Evolutionary conservation across 495 filamentous ascomycete species (phyloP).

Genomic region (Umbilicaria muhlenbergii): DNA sequence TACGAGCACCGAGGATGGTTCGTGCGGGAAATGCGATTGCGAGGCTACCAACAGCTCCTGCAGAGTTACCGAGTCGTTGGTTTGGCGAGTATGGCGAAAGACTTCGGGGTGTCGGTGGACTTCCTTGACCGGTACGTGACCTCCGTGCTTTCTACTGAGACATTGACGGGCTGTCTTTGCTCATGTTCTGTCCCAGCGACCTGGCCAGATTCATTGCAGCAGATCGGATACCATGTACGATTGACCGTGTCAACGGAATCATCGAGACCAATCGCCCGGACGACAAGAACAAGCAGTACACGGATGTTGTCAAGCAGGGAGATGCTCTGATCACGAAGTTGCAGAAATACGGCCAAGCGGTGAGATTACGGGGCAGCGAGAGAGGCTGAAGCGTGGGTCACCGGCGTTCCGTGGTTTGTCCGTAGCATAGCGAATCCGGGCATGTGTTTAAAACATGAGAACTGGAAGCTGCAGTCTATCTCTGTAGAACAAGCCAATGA

Average conservation of each 20-base stretch:
- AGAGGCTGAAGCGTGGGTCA: slow-evolving; percentile 32
- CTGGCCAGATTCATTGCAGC: slow-evolving; percentile 93
- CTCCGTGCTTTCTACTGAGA: background rate
- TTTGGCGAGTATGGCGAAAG: slow-evolving; percentile 83
- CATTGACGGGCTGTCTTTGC: background rate
- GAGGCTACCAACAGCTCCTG: slow-evolving; percentile 91
- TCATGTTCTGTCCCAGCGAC: slow-evolving; percentile 40
- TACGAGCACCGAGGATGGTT: slow-evolving; percentile 92
- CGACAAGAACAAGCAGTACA: slow-evolving; percentile 98
- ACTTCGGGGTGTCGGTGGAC: slow-evolving; percentile 92
- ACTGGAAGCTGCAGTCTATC: too few species aligned
- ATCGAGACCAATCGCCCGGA: slow-evolving; percentile 97
- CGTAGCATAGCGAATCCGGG: too few species aligned
- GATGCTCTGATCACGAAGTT: slow-evolving; percentile 96
- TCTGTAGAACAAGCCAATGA: too few species aligned
- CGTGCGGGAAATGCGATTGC: slow-evolving; percentile 91
- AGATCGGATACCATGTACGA: slow-evolving; percentile 86
- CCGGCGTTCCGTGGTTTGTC: too few species aligned
- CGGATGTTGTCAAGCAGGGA: slow-evolving; percentile 91
- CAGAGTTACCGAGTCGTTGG: slow-evolving; percentile 96
- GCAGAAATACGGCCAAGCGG: slow-evolving; percentile 96
- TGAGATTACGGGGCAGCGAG: slow-evolving; percentile 86
- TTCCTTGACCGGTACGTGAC: slow-evolving; percentile 70
- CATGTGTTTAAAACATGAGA: too few species aligned
- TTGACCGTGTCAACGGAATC: slow-evolving; percentile 92